Percentiles rank a stretch among this genome's conserved stretches.
Conservation (phyloP, 2,329 filamentous ascomycete genomes). For the Onygenales sp. region DNA sequence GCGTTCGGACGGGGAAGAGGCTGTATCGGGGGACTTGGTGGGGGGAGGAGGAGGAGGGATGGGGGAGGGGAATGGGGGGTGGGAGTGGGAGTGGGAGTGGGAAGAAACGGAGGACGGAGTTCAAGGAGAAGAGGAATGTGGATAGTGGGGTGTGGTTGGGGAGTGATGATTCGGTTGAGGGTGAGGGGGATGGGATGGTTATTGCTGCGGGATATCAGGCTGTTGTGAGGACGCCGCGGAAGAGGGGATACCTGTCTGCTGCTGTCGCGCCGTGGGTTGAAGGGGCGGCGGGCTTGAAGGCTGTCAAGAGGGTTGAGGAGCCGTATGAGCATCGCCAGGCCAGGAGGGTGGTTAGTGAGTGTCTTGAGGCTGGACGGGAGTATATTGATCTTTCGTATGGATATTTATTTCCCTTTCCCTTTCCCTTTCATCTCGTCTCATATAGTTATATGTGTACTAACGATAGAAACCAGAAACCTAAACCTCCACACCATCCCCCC, state of each 20-base stretch:
- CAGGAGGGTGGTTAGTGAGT: conserved; percentile 28
- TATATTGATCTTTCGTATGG: conserved; percentile 37
- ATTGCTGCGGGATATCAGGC: too few relatives aligned
- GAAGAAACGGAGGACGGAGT: conserved; percentile 31
- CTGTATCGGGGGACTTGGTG: conserved; percentile 38
- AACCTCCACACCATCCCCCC: conserved; percentile 22
- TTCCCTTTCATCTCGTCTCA: neutral
- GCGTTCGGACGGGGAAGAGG: conserved; percentile 23
- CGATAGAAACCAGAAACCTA: conserved; percentile 18
- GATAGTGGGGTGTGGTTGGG: conserved; percentile 42
- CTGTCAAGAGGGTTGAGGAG: conserved; percentile 19
- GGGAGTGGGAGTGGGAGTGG: neutral
- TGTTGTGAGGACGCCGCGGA: too few relatives aligned
- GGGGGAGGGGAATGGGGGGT: conserved; percentile 12
- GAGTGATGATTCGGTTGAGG: conserved; percentile 27
- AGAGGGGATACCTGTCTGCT: neutral
- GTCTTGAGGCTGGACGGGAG: conserved; percentile 35
- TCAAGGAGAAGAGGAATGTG: conserved; percentile 34
- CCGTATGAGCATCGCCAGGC: conserved; percentile 28
- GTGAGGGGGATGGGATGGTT: neutral
- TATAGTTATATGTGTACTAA: neutral
- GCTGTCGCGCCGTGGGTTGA: neutral
- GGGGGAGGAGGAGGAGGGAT: conserved; percentile 29
- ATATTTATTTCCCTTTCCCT: neutral
- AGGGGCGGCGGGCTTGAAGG: neutral